phyloP scores from a whole-genome alignment of 768 basidiomycete species.

The Megacollybia marginata region DNA sequence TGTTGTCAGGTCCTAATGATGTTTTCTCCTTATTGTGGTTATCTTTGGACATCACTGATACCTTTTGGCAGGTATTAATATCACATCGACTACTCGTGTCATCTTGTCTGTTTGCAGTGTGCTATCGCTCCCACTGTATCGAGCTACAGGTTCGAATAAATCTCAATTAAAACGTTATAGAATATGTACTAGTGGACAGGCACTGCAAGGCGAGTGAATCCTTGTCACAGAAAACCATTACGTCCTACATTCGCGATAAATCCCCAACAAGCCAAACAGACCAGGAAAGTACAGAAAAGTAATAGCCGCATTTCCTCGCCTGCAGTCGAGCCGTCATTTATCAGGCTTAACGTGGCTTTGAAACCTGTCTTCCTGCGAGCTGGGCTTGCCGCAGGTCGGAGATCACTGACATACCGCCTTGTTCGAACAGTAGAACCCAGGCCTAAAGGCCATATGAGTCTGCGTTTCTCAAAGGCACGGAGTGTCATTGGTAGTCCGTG shows the following conservation, averaged over 20 bases:
- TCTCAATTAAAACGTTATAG: too few species aligned
- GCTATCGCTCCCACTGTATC: too few species aligned
- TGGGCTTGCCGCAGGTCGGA: conserved; percentile 32
- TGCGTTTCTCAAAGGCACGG: conserved; percentile 39
- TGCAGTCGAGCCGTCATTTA: conserved; percentile 52
- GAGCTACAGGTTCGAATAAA: too few species aligned
- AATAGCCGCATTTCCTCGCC: conserved; percentile 66
- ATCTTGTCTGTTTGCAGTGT: too few species aligned
- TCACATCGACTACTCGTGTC: background rate
- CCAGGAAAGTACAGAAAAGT: conserved; percentile 41
- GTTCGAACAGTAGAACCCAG: conserved; percentile 31
- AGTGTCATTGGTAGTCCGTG: conserved; percentile 57
- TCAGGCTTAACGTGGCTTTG: conserved; percentile 32
- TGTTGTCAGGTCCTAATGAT: conserved; percentile 67
- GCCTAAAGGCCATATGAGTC: conserved; percentile 41
- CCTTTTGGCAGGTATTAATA: conserved; percentile 15
- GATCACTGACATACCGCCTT: conserved; percentile 29
- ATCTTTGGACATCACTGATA: background rate
- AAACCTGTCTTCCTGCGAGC: conserved; percentile 31
- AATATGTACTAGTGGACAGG: too few species aligned
- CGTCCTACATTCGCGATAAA: conserved; percentile 13
- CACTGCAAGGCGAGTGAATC: too few species aligned
- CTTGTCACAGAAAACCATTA: too few species aligned
- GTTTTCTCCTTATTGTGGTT: background rate
- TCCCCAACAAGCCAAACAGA: conserved; percentile 45